phyloP scores from a whole-genome alignment of 345 rosid species.

The Ailanthus altissimus region DNA sequence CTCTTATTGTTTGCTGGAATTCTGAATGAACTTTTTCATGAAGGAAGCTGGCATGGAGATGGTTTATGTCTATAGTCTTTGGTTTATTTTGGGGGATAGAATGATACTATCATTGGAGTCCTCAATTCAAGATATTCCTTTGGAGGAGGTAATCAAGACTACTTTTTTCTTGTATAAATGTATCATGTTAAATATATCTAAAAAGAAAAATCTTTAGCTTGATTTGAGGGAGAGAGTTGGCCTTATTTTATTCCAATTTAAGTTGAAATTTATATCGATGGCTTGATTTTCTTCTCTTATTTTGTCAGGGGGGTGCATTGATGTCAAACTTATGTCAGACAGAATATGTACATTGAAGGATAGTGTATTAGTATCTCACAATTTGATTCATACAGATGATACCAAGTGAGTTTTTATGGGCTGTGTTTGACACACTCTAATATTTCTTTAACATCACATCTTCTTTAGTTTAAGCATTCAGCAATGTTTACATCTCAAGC shows the following conservation, averaged over 20 bases:
- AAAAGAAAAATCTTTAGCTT: neutral
- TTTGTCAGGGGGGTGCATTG: conserved; percentile 71
- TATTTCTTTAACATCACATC: neutral
- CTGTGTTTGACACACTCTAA: neutral
- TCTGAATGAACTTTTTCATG: conserved; percentile 27
- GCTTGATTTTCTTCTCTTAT: conserved; percentile 14
- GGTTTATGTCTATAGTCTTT: conserved; percentile 53
- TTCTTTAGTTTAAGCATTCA: neutral
- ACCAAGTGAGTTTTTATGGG: conserved; percentile 55
- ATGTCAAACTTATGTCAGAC: conserved; percentile 68
- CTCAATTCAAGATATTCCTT: conserved; percentile 49
- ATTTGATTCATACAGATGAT: conserved; percentile 39
- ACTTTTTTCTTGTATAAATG: neutral
- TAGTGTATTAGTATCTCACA: conserved; percentile 53
- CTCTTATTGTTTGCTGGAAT: neutral
- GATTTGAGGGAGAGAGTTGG: neutral
- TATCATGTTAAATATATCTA: neutral
- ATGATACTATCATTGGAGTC: conserved; percentile 50
- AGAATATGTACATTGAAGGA: conserved; percentile 73
- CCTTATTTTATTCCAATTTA: conserved; percentile 1
- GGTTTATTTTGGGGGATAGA: conserved; percentile 46
- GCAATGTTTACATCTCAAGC: neutral
- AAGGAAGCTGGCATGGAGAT: conserved; percentile 63
- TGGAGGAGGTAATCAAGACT: conserved; percentile 58
- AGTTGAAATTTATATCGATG: neutral